These are phyloP conservation scores for Amylocystis lapponica DNA, from an alignment of 768 basidiomycete species.

Conservation along the genomic window DNA sequence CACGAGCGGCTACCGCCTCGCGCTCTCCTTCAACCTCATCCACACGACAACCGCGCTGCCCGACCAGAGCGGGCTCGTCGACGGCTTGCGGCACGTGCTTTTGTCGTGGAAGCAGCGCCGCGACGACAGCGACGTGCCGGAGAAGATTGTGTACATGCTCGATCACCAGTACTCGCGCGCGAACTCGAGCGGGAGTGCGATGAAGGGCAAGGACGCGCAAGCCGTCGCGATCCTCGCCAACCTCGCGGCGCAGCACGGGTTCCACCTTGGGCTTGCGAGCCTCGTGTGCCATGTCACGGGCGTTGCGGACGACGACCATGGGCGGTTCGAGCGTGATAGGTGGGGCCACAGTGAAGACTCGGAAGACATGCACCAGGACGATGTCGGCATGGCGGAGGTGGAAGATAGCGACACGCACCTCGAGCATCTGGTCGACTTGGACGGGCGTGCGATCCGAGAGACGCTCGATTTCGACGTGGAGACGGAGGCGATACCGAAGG, in stretches of 20 bases:
- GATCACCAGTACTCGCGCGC: constrained; percentile 29
- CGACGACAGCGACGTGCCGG: constrained; percentile 15
- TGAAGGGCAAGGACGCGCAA: constrained; percentile 37
- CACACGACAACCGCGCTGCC: constrained; percentile 30
- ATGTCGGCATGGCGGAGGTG: constrained; percentile 16
- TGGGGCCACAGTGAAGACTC: constrained; percentile 2
- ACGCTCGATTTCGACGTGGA: constrained; percentile 4
- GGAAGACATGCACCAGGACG: constrained; percentile 6
- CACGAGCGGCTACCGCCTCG: constrained; percentile 44
- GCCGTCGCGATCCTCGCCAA: constrained; percentile 25
- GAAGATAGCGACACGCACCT: constrained; percentile 7
- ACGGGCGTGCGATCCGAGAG: constrained; percentile 8
- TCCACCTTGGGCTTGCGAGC: constrained; percentile 32
- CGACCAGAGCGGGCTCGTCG: constrained; percentile 15
- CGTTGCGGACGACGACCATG: constrained; percentile 4
- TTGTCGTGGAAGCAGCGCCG: constrained; percentile 29
- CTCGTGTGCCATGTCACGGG: constrained; percentile 25
- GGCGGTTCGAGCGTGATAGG: too few relatives aligned
- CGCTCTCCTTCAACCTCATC: constrained; percentile 47
- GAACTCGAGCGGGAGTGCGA: constrained; percentile 21
- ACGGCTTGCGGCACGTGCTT: constrained; percentile 27
- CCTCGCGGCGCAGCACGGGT: constrained; percentile 29
- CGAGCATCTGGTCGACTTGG: constrained; percentile 15
- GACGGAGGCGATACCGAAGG: constrained; percentile 13
- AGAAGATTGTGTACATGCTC: constrained; percentile 28